These are phyloP conservation scores for Ogataea ramenticola DNA, from an alignment of 805 yeast genomes.

Conservation along the genomic window DNA sequence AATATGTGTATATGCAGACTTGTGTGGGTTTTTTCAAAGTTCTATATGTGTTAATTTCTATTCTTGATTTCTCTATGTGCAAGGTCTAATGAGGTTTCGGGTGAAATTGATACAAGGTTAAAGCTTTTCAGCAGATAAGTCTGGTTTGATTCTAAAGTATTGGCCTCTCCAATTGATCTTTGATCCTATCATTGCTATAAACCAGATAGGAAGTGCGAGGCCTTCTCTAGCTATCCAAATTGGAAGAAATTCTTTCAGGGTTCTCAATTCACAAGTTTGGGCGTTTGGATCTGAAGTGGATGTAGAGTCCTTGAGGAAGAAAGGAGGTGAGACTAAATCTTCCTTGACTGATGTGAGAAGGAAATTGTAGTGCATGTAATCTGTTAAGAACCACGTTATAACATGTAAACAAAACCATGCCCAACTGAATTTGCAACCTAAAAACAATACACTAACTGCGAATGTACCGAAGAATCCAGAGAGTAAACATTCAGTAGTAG, in stretches of 20 bases:
- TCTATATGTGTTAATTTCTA: too few relatives aligned
- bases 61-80: too few relatives aligned
- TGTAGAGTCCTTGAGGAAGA: constrained; percentile 8
- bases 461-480: constrained; percentile 62
- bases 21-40: not conserved
- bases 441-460: constrained; percentile 43
- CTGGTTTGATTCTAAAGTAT: constrained; percentile 66
- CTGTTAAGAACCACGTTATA: constrained; percentile 56
- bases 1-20: not conserved
- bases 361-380: constrained; percentile 37
- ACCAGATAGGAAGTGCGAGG: constrained; percentile 80
- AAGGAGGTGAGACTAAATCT: constrained; percentile 6
- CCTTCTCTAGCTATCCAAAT: constrained; percentile 67
- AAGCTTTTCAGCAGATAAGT: constrained; percentile 68
- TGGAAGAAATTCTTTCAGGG: constrained; percentile 19
- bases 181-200: constrained; percentile 70
- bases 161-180: constrained; percentile 73
- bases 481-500: constrained; percentile 72
- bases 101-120: too few relatives aligned
- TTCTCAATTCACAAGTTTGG: constrained; percentile 1
- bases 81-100: too few relatives aligned
- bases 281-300: constrained; percentile 2
- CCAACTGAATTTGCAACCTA: constrained; percentile 25
- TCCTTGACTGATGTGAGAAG: not conserved
- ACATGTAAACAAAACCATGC: constrained; percentile 45